Conservation (phyloP, 768 basidiomycete species). For the Sarcodon sp. region DNA sequence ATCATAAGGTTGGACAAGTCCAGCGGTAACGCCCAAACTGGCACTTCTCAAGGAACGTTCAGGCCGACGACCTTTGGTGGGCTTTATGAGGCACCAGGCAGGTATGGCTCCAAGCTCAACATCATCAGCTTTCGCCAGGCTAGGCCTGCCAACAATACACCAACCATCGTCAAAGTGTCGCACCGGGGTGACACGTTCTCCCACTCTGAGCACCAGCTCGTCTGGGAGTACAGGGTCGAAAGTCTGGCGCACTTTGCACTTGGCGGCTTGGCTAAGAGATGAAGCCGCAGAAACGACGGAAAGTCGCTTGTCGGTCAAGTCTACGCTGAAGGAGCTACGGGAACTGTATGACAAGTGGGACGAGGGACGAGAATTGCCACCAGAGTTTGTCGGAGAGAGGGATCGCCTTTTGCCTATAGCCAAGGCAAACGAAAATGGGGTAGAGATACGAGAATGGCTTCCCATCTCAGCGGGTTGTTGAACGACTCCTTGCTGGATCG, state of each 20-base stretch:
- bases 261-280: conserved; percentile 9
- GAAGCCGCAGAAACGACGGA: conserved; percentile 8
- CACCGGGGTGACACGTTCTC: conserved; percentile 50
- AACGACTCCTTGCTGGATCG: conserved; percentile 27
- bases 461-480: conserved; percentile 30
- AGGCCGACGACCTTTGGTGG: conserved; percentile 41
- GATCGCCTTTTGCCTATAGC: background rate
- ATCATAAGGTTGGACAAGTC: conserved; percentile 26
- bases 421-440: conserved; percentile 23
- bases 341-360: conserved; percentile 5
- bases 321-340: conserved; percentile 9
- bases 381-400: conserved; percentile 9
- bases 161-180: conserved; percentile 68
- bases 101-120: conserved; percentile 64
- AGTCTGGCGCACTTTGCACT: conserved; percentile 47
- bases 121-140: conserved; percentile 19
- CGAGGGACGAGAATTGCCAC: conserved; percentile 7
- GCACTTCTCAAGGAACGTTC: conserved; percentile 52
- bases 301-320: conserved; percentile 4
- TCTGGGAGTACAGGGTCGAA: conserved; percentile 66
- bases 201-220: conserved; percentile 45
- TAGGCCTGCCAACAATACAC: conserved; percentile 58
- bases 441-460: conserved; percentile 26
- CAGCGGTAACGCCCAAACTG: conserved; percentile 52
- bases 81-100: conserved; percentile 64